Evolutionary conservation across 768 basidiomycete species (phyloP), one percentile per base, ranked within the genome.

Genomic region (Mycena latifolia): DNA sequence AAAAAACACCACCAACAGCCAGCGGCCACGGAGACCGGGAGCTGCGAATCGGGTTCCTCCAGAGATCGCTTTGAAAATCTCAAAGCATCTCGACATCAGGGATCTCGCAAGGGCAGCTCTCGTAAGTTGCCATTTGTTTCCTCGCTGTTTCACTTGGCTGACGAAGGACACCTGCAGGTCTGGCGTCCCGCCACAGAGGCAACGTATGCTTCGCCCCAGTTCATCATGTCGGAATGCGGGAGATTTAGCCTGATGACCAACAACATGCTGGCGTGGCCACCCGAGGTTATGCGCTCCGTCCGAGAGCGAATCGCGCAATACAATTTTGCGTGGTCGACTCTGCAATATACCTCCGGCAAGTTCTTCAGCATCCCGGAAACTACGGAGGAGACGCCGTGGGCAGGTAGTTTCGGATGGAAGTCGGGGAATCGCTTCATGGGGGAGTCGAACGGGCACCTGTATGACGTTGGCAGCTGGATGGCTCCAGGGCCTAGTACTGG

Each of bases 281-380:
- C 50, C 14, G 54, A 51, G 3, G 8, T 10, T 10, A n/a, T 51
- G 15, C 39, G 20, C 4, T 3, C 4, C 1, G 25, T 66, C 31
- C 59, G 58, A 22, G 59, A 56, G 1, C 45, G 54, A 24, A 66
- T 66, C 31, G 39, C 27, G 5, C 59, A 56, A 39, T 61, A 61
- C 59, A 66, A 66, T 25, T 55, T 43, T 43, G 65, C 54, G 22
- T 66, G 65, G 65, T 45, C 65, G 25, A 61, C 65, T 3, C 29
- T 66, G 20, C 59, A 52, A 27, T 56, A 50, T 35, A 50, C 59
- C 5, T 18, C 11, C 10, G 15, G 28, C 24, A 9, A 25, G 28
- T 37, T 17, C 18, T 52, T 66, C 20, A 24, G 4, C 25, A 35
- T 61, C 25, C 59, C 65, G 9, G 35, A 35, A 18, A 56, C 59